Conservation (phyloP, 1,284 basidiomycete genomes). For the Testicularia cyperi region DNA sequence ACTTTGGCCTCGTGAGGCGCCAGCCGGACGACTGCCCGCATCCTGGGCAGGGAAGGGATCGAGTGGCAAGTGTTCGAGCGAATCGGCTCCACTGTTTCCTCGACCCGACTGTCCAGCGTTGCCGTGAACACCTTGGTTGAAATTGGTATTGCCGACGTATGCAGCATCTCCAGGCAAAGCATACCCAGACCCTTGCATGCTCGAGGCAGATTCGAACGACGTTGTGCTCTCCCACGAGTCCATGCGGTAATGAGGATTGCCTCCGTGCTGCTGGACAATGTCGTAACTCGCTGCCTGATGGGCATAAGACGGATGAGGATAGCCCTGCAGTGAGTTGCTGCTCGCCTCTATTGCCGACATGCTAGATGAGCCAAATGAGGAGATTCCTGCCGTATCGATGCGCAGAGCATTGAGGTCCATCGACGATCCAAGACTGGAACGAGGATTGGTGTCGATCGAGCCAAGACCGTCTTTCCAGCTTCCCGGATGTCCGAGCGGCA, state of each 20-base stretch:
- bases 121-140: too few relatives aligned
- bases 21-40: too few relatives aligned
- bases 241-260: neutral
- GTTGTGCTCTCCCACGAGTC: neutral
- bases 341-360: conserved; percentile 3
- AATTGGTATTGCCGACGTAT: too few relatives aligned
- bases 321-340: too few relatives aligned
- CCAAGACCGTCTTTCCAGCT: neutral
- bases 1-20: too few relatives aligned
- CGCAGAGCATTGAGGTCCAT: conserved; percentile 24
- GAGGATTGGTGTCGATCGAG: conserved; percentile 24
- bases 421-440: conserved; percentile 17
- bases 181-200: neutral
- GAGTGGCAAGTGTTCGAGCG: too few relatives aligned
- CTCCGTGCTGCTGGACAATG: too few relatives aligned
- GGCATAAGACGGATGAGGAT: too few relatives aligned
- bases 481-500: conserved; percentile 6
- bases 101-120: too few relatives aligned
- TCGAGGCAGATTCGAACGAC: neutral
- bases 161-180: neutral
- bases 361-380: neutral
- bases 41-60: too few relatives aligned
- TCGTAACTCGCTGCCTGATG: too few relatives aligned
- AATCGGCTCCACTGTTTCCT: too few relatives aligned
- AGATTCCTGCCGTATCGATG: conserved; percentile 14